Conservation (phyloP, 2,329 filamentous ascomycete species). For the Phaeosphaeria sp. region DNA sequence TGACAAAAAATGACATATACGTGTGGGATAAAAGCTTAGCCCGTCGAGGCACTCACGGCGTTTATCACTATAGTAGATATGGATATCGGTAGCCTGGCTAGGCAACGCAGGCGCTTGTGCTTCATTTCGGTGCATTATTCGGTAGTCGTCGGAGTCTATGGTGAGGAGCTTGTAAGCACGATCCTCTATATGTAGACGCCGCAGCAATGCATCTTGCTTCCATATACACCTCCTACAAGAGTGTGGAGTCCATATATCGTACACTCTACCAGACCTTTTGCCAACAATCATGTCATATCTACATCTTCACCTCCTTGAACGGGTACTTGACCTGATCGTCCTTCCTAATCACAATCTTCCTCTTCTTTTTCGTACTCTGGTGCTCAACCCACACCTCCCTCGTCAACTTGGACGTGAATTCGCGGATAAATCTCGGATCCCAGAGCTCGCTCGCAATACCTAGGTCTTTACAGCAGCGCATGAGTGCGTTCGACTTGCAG, state of each 20-base stretch:
- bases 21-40: neutral
- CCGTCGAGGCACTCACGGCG: neutral
- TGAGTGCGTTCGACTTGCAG: constrained; percentile 95
- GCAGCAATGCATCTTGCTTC: neutral
- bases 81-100: constrained; percentile 4
- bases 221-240: neutral
- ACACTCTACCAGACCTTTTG: neutral
- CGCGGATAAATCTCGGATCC: constrained; percentile 90
- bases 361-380: constrained; percentile 82
- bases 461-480: constrained; percentile 98
- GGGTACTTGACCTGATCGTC: constrained; percentile 75
- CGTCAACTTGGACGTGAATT: constrained; percentile 76
- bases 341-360: constrained; percentile 85
- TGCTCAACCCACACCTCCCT: constrained; percentile 93
- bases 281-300: constrained; percentile 6
- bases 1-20: neutral
- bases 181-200: neutral
- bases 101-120: neutral
- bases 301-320: constrained; percentile 59
- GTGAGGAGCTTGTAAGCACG: neutral
- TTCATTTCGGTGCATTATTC: neutral
- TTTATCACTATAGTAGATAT: neutral
- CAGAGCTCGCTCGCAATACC: constrained; percentile 94
- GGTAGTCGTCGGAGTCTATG: neutral
- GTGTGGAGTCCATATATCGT: neutral